Evolutionary conservation across 257 asterid species (phyloP).

Genomic region (Solanum arcanum): DNA sequence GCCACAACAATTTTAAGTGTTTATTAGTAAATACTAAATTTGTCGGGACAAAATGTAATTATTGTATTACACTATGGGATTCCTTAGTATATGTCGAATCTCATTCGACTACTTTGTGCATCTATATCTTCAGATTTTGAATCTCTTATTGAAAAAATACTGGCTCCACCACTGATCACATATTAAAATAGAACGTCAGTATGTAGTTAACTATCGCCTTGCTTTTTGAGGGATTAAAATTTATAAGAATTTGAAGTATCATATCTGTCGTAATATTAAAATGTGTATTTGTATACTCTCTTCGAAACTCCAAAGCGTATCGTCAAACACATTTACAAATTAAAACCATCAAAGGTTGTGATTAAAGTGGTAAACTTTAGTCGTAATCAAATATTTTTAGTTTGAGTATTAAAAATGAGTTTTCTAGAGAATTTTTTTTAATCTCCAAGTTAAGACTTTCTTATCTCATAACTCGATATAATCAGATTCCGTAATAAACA

Average conservation of each 20-base stretch:
- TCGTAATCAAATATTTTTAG: background rate
- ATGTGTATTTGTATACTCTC: background rate
- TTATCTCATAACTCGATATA: too few species aligned
- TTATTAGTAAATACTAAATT: too few species aligned
- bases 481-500: too few species aligned
- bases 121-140: too few species aligned
- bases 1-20: too few species aligned
- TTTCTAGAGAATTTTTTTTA: background rate
- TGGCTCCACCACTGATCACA: too few species aligned
- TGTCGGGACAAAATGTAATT: too few species aligned
- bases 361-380: background rate
- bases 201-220: accelerated
- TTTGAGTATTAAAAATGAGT: background rate
- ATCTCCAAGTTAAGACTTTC: too few species aligned
- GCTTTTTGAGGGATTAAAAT: background rate
- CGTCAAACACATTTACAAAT: background rate
- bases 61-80: too few species aligned
- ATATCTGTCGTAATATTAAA: background rate
- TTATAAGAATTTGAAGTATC: background rate
- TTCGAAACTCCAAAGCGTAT: background rate
- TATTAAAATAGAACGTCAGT: background rate
- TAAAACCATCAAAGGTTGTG: background rate
- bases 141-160: too few species aligned
- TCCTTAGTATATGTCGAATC: too few species aligned
- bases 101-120: too few species aligned